Evolutionary conservation across 805 yeast species (phyloP).

Genomic region (Saccharomyces jurei): DNA sequence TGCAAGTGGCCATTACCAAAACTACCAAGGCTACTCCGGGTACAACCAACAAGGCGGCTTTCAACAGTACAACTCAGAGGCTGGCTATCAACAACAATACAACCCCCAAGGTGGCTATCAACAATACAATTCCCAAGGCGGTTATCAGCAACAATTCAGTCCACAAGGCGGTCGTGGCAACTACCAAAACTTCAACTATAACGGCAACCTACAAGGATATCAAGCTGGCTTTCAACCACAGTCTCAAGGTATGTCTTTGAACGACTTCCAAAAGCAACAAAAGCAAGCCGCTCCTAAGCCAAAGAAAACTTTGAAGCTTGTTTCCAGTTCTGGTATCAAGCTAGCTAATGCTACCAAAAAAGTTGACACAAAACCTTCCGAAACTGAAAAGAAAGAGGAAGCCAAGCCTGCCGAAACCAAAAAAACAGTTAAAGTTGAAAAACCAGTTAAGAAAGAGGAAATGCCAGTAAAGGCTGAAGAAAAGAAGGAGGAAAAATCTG

Average conservation of each 20-base stretch:
- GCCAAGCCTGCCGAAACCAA: constrained; percentile 10
- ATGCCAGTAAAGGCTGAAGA: constrained; percentile 1
- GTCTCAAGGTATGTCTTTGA: constrained; percentile 60
- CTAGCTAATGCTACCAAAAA: constrained; percentile 45
- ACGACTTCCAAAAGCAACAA: constrained; percentile 71
- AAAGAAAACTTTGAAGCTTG: constrained; percentile 61
- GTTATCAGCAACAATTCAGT: constrained; percentile 20
- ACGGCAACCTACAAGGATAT: neutral
- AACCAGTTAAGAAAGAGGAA: constrained; percentile 1
- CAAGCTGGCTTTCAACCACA: constrained; percentile 17
- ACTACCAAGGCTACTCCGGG: constrained; percentile 6
- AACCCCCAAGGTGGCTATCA: constrained; percentile 15
- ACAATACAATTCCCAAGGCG: constrained; percentile 17
- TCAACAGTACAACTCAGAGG: constrained; percentile 26
- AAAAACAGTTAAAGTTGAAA: constrained; percentile 12
- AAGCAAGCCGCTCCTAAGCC: constrained; percentile 42
- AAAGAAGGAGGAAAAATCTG: constrained; percentile 10
- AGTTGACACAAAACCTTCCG: constrained; percentile 28
- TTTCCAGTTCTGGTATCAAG: constrained; percentile 57
- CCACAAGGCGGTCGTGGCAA: constrained; percentile 18
- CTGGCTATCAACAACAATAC: constrained; percentile 19
- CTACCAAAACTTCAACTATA: constrained; percentile 13
- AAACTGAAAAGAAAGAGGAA: constrained; percentile 22
- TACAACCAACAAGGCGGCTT: constrained; percentile 19
- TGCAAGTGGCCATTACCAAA: constrained; percentile 3